These are phyloP conservation scores for Agastache rugosa DNA, from an alignment of 257 asterid genomes.

Conservation along the genomic window DNA sequence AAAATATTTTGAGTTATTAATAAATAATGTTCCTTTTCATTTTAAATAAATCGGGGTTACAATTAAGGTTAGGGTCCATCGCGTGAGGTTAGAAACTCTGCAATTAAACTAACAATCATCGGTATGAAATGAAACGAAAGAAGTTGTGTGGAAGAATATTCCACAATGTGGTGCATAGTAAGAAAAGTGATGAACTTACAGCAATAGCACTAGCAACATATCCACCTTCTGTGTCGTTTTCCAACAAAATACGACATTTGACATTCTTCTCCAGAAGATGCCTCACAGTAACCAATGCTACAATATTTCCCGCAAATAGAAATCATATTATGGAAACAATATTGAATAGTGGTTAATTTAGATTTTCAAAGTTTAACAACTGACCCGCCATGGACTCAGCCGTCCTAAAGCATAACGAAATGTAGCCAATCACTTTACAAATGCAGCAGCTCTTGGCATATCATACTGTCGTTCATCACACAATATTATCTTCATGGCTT, in stretches of 20 bases:
- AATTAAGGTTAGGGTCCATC: slow-evolving; percentile 82
- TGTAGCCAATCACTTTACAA: slow-evolving; percentile 83
- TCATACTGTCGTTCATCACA: slow-evolving; percentile 96
- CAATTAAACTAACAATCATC: slow-evolving; percentile 29
- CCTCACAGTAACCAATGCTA: slow-evolving; percentile 87
- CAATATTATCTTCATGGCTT: slow-evolving; percentile 89
- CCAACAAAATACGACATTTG: slow-evolving; percentile 88
- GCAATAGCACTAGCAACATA: slow-evolving; percentile 92
- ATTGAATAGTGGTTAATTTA: not conserved
- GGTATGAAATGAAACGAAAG: not conserved
- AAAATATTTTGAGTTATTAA: too few species aligned
- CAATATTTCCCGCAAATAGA: slow-evolving; percentile 27
- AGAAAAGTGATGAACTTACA: slow-evolving; percentile 49
- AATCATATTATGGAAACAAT: slow-evolving; percentile 15
- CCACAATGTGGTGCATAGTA: not conserved
- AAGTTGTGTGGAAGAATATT: not conserved
- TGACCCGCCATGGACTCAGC: slow-evolving; percentile 96
- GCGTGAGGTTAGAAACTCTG: slow-evolving; percentile 90
- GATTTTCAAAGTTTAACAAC: slow-evolving; percentile 17
- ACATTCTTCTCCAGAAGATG: slow-evolving; percentile 86
- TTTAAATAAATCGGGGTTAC: too few species aligned
- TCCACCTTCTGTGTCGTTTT: slow-evolving; percentile 97
- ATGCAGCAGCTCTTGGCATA: slow-evolving; percentile 98
- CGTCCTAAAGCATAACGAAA: slow-evolving; percentile 79
- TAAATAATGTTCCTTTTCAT: too few species aligned